Conservation (phyloP, 2,329 filamentous ascomycete species). For the Huntiella moniliformis region DNA sequence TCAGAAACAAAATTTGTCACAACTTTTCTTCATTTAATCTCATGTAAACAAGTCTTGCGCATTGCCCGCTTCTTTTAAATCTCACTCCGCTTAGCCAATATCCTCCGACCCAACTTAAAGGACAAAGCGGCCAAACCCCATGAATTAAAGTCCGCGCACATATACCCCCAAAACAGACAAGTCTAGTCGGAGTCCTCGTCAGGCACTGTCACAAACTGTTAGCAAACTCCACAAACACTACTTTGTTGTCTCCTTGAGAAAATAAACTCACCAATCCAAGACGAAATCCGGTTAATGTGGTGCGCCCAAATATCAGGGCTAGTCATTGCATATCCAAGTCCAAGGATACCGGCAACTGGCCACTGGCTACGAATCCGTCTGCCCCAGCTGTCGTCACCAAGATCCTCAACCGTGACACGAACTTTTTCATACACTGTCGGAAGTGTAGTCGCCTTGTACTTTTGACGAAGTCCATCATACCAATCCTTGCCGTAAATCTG, state of each 20-base stretch:
- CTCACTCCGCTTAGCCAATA: no score
- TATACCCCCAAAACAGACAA: background rate
- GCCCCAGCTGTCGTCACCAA: conserved; percentile 2
- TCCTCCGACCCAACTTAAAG: no score
- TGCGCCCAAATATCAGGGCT: conserved; percentile 9
- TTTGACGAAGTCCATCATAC: conserved; percentile 38
- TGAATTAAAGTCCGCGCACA: background rate
- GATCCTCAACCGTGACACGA: conserved; percentile 21
- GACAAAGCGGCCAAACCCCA: no score
- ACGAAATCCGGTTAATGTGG: conserved; percentile 7
- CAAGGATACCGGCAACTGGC: conserved; percentile 9
- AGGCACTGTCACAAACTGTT: no score
- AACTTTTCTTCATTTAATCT: no score
- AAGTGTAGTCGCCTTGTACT: conserved; percentile 39
- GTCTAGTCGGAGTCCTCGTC: no score
- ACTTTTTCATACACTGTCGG: conserved; percentile 53
- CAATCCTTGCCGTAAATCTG: conserved; percentile 37
- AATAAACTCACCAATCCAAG: conserved; percentile 7
- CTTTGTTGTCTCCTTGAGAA: background rate
- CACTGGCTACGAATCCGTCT: conserved; percentile 9
- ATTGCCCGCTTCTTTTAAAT: no score
- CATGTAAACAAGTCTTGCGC: no score
- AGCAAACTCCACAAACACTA: background rate
- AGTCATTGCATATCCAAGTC: conserved; percentile 3
- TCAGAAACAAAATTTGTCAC: no score